Percentiles rank a stretch among this genome's conserved stretches.
Evolutionary conservation across 2,329 filamentous ascomycete species (phyloP).

Genomic region (Alternaria sp.): DNA sequence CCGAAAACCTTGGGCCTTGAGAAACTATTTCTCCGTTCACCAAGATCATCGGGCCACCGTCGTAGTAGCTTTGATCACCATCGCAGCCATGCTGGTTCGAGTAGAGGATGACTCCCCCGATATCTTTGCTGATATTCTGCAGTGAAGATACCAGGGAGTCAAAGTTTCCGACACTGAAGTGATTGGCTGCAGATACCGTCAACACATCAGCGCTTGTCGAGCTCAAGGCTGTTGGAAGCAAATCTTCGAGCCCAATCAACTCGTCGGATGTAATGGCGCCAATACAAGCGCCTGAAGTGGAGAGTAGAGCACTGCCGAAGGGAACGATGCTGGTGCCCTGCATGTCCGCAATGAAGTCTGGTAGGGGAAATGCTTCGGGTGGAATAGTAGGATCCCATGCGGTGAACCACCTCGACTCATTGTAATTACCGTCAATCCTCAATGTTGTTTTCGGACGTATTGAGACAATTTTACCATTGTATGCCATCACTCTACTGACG

Average conservation of each 20-base stretch:
- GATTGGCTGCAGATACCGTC: neutral
- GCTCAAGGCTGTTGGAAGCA: neutral
- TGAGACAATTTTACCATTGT: constrained; percentile 72
- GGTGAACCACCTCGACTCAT: constrained; percentile 49
- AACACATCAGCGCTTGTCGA: neutral
- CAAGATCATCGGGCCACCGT: constrained; percentile 67
- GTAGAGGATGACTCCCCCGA: constrained; percentile 48
- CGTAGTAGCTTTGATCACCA: constrained; percentile 42
- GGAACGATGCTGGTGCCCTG: constrained; percentile 65
- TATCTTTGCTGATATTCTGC: neutral
- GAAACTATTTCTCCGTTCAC: constrained; percentile 68
- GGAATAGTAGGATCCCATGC: constrained; percentile 21
- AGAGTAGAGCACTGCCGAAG: neutral
- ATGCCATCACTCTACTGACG: constrained; percentile 63
- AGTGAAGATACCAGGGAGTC: neutral
- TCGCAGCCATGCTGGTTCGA: constrained; percentile 62
- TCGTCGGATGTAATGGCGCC: neutral
- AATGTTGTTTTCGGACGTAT: constrained; percentile 75
- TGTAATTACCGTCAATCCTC: constrained; percentile 70
- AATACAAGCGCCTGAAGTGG: neutral
- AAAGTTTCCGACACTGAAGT: constrained; percentile 54
- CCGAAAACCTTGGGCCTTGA: constrained; percentile 70
- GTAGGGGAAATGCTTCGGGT: neutral
- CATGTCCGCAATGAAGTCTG: constrained; percentile 14
- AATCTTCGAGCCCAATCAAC: neutral